Conservation (phyloP, 2,329 filamentous ascomycete species). For the Lecanicillium sp. region DNA sequence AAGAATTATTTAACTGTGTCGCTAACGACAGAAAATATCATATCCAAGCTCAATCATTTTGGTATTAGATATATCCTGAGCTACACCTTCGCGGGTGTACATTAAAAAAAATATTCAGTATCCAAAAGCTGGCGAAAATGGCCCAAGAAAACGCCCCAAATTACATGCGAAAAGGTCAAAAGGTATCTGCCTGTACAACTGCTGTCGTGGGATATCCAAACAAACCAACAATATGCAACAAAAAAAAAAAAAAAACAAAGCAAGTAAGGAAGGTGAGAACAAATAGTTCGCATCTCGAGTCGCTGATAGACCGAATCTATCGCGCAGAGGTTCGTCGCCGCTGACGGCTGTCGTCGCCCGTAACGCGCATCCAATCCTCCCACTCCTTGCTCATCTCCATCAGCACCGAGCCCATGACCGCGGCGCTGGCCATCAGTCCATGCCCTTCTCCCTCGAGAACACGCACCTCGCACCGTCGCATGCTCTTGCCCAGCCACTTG, state of each 20-base stretch:
- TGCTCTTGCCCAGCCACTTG: slow-evolving; percentile 86
- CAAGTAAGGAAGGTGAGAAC: neutral
- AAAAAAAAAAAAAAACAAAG: neutral
- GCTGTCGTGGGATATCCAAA: neutral
- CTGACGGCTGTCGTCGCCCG: slow-evolving; percentile 33
- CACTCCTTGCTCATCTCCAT: slow-evolving; percentile 93
- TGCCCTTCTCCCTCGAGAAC: slow-evolving; percentile 89
- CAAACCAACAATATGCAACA: neutral
- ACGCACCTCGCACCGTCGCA: slow-evolving; percentile 87
- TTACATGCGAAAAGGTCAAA: too few species aligned
- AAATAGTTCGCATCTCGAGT: neutral
- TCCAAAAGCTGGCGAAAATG: too few species aligned
- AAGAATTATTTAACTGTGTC: too few species aligned
- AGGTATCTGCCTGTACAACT: too few species aligned
- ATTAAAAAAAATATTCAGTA: too few species aligned
- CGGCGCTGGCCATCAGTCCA: slow-evolving; percentile 89
- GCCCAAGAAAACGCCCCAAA: too few species aligned
- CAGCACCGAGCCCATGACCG: slow-evolving; percentile 88
- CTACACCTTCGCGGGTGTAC: too few species aligned
- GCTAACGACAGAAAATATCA: too few species aligned
- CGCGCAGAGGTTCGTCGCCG: neutral
- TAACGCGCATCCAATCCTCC: slow-evolving; percentile 74
- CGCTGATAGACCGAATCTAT: neutral
- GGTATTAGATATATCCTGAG: too few species aligned
- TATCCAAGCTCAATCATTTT: too few species aligned